Base-by-base conservation (phyloP, 768 basidiomycete genomes). In the Leccinellum rugosiceps region DNA sequence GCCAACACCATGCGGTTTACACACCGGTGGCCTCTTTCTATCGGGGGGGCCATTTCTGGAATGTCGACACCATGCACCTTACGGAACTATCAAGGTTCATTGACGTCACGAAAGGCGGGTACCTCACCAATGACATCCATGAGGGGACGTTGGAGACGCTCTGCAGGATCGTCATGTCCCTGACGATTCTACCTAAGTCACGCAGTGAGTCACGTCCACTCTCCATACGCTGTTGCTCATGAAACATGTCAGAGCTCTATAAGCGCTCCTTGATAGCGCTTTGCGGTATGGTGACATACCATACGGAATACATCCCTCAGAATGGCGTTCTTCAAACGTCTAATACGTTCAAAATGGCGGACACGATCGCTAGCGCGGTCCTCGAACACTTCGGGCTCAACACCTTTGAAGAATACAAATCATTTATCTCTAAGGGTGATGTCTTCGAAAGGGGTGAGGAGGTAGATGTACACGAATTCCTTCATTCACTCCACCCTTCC, bases 11-110 rank as follows among this genome's bases (percentile, higher is more conserved):
- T 35, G 1, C 28, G 0, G 55, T 66, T 0, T 66, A 50, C 11
- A 63, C 62, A 0, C 59, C 57, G 1, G 45, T 58, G 1, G 58
- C 52, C 1, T 11, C 50, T 0, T 58, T 66, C 10, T 56, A 19
- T 1, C 15, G 23, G 0, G 58, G 65, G n/a, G 0, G 55, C 7
- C 61, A 55, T n/a, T 63, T 52, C 21, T n/a, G n/a, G n/a, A 55
- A 52, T 41, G 14, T 61, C 1, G 32, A 61, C 19, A 43, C 19
- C 1, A 43, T 43, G 41, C 41, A 43, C 41, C n/a, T 43, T 8
- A 43, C 41, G 3, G 41, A 43, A 8, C 7, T 43, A 19, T 43
- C 19, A 43, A 43, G 19, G 41, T n/a, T 43, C 41, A 9, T n/a
- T 10, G 8, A 43, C 9, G 41, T 43, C 9, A 11, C 19, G 6